These are phyloP conservation scores for Porogramme epimiltina DNA, from an alignment of 1,284 basidiomycete genomes.

Conservation along the genomic window DNA sequence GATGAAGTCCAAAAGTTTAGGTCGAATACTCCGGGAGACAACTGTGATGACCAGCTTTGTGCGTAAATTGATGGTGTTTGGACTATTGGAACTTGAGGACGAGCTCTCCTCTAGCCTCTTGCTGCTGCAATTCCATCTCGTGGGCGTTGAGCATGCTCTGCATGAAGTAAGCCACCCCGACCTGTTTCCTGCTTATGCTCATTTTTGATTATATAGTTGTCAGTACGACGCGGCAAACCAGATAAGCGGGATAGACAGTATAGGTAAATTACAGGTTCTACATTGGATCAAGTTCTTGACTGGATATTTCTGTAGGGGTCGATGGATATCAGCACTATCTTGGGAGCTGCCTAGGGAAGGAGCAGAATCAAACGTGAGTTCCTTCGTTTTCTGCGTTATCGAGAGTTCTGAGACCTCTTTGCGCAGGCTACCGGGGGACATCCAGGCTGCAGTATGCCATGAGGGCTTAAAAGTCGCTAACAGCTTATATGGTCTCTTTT, in stretches of 20 bases:
- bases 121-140: conserved; percentile 23
- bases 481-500: conserved; percentile 19
- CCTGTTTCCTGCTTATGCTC: background rate
- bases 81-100: background rate
- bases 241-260: conserved; percentile 12
- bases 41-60: conserved; percentile 21
- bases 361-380: conserved; percentile 17
- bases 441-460: conserved; percentile 24
- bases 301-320: conserved; percentile 6
- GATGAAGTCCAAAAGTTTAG: conserved; percentile 15
- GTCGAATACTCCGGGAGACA: conserved; percentile 16
- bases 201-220: conserved; percentile 14
- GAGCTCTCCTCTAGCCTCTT: conserved; percentile 6
- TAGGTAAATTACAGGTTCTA: conserved; percentile 1
- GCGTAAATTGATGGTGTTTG: background rate
- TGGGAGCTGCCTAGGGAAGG: background rate
- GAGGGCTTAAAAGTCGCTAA: conserved; percentile 17
- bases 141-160: conserved; percentile 25
- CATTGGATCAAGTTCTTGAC: too few species aligned
- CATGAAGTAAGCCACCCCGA: conserved; percentile 17
- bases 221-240: conserved; percentile 9
- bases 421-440: conserved; percentile 15
- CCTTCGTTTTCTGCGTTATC: too few species aligned
- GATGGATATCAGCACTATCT: conserved; percentile 12
- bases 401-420: too few species aligned